Evolutionary conservation across 129 eudicot species (phyloP).

Genomic region (Ambrosia trifida): DNA sequence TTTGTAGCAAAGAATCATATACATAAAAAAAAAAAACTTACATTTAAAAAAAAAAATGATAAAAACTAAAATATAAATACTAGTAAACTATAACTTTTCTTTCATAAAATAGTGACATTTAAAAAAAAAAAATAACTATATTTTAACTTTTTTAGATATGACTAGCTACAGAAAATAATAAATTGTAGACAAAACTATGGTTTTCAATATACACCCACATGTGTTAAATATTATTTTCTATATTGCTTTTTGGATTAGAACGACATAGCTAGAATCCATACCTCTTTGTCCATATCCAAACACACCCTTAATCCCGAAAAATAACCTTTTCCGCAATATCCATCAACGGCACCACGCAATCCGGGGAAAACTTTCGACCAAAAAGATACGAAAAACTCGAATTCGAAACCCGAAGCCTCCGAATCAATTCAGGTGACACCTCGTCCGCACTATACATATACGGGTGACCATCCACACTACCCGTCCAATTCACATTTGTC

Average conservation of each 20-base stretch:
- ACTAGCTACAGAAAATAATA: background rate
- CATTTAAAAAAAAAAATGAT: too few species aligned
- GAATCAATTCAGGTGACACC: conserved; percentile 54
- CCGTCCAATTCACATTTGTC: conserved; percentile 83
- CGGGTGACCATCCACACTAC: conserved; percentile 66
- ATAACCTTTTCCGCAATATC: conserved; percentile 46
- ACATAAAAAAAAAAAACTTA: too few species aligned
- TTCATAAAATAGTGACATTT: too few species aligned
- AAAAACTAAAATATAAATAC: too few species aligned
- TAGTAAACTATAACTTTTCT: too few species aligned
- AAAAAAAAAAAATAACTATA: too few species aligned
- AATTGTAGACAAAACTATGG: conserved; percentile 3
- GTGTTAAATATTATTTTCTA: background rate
- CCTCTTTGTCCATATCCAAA: conserved; percentile 15
- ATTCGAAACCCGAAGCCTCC: conserved; percentile 48
- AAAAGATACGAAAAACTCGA: conserved; percentile 54
- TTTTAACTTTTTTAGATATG: background rate
- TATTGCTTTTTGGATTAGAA: conserved; percentile 25
- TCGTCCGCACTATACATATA: conserved; percentile 51
- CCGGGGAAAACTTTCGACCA: conserved; percentile 74
- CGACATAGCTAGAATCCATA: conserved; percentile 17
- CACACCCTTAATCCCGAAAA: conserved; percentile 47
- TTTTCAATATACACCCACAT: background rate
- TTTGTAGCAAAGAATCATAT: too few species aligned
- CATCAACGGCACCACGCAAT: conserved; percentile 63